phyloP scores from a whole-genome alignment of 805 yeast species.

The Candida maesae region DNA sequence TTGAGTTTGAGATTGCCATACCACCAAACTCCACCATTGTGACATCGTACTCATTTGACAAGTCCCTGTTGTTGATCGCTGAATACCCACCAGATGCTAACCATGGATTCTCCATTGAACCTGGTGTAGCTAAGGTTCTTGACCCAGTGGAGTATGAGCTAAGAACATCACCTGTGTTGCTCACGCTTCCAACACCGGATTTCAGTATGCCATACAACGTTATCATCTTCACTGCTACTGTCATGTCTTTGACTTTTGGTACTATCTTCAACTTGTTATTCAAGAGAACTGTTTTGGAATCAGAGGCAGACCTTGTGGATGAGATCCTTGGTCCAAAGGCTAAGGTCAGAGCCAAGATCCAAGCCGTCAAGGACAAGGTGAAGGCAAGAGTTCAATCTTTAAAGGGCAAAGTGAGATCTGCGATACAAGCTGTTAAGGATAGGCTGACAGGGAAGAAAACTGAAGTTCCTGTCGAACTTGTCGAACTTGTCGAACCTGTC shows the following conservation, averaged over 20 bases:
- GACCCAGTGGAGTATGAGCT: conserved; percentile 42
- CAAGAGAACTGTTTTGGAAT: conserved; percentile 71
- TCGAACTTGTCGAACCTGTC: too few relatives aligned
- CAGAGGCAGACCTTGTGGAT: conserved; percentile 38
- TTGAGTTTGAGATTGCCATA: conserved; percentile 61
- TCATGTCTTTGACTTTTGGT: conserved; percentile 90
- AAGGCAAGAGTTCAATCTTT: not conserved
- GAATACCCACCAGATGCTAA: conserved; percentile 99
- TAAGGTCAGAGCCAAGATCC: conserved; percentile 2
- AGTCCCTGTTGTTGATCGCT: conserved; percentile 73
- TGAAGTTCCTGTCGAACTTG: too few relatives aligned
- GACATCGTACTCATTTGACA: conserved; percentile 77
- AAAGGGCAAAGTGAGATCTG: too few relatives aligned
- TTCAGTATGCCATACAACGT: conserved; percentile 99
- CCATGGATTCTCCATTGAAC: conserved; percentile 93
- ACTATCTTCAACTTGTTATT: conserved; percentile 74
- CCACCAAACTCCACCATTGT: conserved; percentile 64
- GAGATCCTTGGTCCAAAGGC: conserved; percentile 19
- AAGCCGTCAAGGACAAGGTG: conserved; percentile 1
- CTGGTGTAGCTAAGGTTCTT: conserved; percentile 71
- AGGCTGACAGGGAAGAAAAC: too few relatives aligned
- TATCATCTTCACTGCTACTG: conserved; percentile 87
- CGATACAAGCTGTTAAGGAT: too few relatives aligned
- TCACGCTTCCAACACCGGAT: conserved; percentile 93
- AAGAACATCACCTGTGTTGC: conserved; percentile 82